phyloP scores from a whole-genome alignment of 441 rosid genomes.

The Adansonia gregorii region DNA sequence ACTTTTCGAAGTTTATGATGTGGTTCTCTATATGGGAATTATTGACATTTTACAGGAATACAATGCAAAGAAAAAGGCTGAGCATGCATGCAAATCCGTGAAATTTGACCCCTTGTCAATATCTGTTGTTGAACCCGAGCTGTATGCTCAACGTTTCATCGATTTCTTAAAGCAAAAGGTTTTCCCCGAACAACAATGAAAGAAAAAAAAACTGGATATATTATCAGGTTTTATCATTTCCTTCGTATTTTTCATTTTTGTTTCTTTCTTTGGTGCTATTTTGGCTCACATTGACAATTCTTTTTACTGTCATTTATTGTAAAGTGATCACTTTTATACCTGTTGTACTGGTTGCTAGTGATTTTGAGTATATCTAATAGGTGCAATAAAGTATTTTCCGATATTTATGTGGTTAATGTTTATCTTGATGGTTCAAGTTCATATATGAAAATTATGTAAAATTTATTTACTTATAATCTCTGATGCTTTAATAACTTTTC shows the following conservation, averaged over 20 bases:
- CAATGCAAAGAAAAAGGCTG: conserved; percentile 71
- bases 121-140: conserved; percentile 75
- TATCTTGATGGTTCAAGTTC: neutral
- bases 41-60: conserved; percentile 88
- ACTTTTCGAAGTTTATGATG: conserved; percentile 82
- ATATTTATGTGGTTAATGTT: neutral
- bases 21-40: conserved; percentile 94
- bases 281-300: conserved; percentile 1
- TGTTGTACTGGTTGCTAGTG: neutral
- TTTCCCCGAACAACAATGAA: conserved; percentile 56
- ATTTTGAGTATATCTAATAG: neutral
- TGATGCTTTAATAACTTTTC: neutral
- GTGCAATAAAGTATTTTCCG: neutral
- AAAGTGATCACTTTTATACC: conserved; percentile 8
- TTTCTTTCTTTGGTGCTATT: neutral
- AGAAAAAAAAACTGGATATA: neutral
- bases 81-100: conserved; percentile 72
- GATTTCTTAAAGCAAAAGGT: conserved; percentile 65
- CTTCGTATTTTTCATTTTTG: neutral
- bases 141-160: conserved; percentile 74
- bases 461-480: neutral
- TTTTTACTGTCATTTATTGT: conserved; percentile 20
- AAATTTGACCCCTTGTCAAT: conserved; percentile 60
- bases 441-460: too few relatives aligned
- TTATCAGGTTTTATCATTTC: too few relatives aligned